Percentiles rank a stretch among this genome's conserved stretches.
Evolutionary conservation across 2,329 filamentous ascomycete genomes (phyloP).

Genomic region (Apiospora sp.): DNA sequence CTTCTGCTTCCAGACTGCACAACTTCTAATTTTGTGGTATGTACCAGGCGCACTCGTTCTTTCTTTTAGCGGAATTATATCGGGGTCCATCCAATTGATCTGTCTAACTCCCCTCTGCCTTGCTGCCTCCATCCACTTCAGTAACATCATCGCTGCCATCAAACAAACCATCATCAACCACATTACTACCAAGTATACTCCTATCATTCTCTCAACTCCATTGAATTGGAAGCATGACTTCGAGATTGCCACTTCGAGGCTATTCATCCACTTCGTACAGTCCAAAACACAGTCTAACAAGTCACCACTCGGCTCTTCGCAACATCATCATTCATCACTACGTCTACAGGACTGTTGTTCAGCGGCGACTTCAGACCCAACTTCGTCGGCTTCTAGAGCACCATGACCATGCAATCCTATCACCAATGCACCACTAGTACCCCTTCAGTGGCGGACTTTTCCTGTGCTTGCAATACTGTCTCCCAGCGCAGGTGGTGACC

Average conservation of each 20-base stretch:
- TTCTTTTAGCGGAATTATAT: neutral
- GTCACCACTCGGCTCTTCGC: neutral
- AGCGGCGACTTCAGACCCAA: too few species aligned
- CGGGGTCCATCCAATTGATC: neutral
- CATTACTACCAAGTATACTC: neutral
- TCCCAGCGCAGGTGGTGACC: too few species aligned
- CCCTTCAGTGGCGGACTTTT: too few species aligned
- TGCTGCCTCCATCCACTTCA: neutral
- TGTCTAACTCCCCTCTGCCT: neutral
- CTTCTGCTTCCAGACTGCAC: too few species aligned
- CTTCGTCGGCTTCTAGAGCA: neutral
- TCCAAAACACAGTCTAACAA: neutral
- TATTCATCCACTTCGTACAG: neutral
- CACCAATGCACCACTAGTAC: too few species aligned
- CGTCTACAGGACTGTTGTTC: neutral
- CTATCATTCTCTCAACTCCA: neutral
- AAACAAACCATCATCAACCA: conserved; percentile 5
- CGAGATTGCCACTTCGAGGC: too few species aligned
- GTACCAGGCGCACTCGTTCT: too few species aligned
- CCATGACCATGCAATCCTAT: too few species aligned
- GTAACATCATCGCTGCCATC: neutral
- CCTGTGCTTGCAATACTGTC: too few species aligned
- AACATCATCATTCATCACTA: neutral
- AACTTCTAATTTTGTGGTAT: too few species aligned
- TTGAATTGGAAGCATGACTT: neutral